Base-by-base conservation (phyloP, 495 filamentous ascomycete species). In the Penicillium manginii region DNA sequence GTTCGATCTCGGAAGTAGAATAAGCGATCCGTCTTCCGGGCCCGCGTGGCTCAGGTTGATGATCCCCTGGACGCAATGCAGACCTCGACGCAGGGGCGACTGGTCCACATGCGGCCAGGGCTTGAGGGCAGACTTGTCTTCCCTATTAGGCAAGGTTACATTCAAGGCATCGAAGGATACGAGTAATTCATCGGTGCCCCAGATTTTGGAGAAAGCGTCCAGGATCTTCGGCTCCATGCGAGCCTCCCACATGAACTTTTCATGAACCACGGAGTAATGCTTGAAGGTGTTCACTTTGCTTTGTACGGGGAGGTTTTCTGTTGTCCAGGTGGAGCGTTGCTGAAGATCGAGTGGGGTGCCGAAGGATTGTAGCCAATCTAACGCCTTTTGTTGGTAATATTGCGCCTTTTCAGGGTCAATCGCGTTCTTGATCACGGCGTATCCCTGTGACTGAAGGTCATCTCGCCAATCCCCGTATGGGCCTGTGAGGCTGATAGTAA, bases 171-270 rank as follows among this genome's bases (percentile, higher is more conserved):
- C 62, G 52, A 65, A 65, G 2, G 62, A 65, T 11, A 65, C 66
- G 2, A 69, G 55, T n/a, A 69, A 54, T 18, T 66, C 55, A 11
- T 69, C 63, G 0, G 60, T 66, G 4, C 50, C 56, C 56, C 63
- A 68, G 32, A 68, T 59, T 31, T 63, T 63, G 18, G 57, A 31
- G 48, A 79, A 78, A 8, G 73, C 67, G 0, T 71, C 70, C 9
- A 77, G 2, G 8, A 78, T 65, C 10, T 63, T 69, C 1, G 73
- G 71, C 50, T 78, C 77, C 50, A 62, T 58, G 5, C 77, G 70
- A 17, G 63, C 78, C 6, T 79, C 73, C 78, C 78, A 81, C 60
- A 78, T 73, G 62, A 79, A 79, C 26, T 73, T 75, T 53, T 81
- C 78, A 52, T 80, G 78, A 3, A 62, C 62, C 3, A 75, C 70